These are phyloP conservation scores for Yamadazyma atlantica DNA, from an alignment of 1,139 yeast genomes.

Conservation along the genomic window DNA sequence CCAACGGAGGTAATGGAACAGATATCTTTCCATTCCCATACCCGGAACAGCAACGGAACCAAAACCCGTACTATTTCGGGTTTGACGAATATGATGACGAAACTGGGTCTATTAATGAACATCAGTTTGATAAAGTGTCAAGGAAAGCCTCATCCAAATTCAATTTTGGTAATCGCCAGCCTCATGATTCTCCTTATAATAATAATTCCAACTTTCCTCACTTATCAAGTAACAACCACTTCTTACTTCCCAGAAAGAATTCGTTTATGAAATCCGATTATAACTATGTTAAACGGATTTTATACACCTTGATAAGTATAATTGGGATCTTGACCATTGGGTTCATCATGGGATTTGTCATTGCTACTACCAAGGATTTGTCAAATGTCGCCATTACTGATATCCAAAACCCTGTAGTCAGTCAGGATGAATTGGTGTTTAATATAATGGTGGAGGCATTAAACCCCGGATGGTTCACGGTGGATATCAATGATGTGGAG, in stretches of 20 bases:
- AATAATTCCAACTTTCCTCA: conserved; percentile 8
- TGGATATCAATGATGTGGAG: conserved; percentile 65
- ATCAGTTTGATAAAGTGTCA: conserved; percentile 21
- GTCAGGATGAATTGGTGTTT: conserved; percentile 83
- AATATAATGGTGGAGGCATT: conserved; percentile 75
- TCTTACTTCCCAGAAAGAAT: conserved; percentile 32
- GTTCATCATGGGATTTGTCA: conserved; percentile 75
- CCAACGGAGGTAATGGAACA: conserved; percentile 9
- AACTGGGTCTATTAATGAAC: conserved; percentile 16
- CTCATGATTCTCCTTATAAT: not conserved
- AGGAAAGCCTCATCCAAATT: conserved; percentile 13
- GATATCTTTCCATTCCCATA: conserved; percentile 60
- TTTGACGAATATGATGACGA: conserved; percentile 45
- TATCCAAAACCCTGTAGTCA: conserved; percentile 71
- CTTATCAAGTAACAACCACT: conserved; percentile 23
- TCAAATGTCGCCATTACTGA: conserved; percentile 60
- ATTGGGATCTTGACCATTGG: conserved; percentile 63
- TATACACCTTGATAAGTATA: conserved; percentile 57
- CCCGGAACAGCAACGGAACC: conserved; percentile 25
- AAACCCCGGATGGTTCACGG: conserved; percentile 83
- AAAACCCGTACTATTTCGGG: conserved; percentile 31
- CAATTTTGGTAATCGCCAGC: conserved; percentile 12
- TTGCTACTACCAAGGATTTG: conserved; percentile 86
- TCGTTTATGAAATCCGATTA: conserved; percentile 25
- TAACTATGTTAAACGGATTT: conserved; percentile 47